Percentiles rank a stretch among this genome's conserved stretches.
Evolutionary conservation across 2,329 filamentous ascomycete species (phyloP).

Genomic region (Fusarium coffeatum): DNA sequence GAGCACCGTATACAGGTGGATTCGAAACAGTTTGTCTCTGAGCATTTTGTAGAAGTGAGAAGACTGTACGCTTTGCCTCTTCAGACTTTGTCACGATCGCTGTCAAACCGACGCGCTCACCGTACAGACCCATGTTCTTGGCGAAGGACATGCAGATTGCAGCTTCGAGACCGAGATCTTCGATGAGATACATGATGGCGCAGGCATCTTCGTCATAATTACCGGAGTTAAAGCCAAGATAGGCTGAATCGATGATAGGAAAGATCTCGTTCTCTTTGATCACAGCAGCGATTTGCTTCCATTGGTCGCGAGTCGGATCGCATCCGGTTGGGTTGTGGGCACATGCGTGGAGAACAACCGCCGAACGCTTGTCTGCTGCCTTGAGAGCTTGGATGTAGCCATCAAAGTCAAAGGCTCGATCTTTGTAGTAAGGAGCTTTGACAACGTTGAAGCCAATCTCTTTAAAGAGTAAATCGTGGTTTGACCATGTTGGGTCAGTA

Average conservation of each 20-base stretch:
- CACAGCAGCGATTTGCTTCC: conserved; percentile 39
- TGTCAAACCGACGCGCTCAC: conserved; percentile 51
- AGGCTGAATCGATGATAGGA: conserved; percentile 40
- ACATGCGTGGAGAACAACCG: conserved; percentile 55
- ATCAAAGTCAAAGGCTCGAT: conserved; percentile 50
- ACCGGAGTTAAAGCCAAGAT: conserved; percentile 42
- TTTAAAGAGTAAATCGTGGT: conserved; percentile 53
- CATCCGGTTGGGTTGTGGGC: conserved; percentile 58
- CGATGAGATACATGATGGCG: conserved; percentile 40
- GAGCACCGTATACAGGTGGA: conserved; percentile 52
- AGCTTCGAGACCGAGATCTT: conserved; percentile 58
- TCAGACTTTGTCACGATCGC: conserved; percentile 43
- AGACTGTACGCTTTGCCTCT: conserved; percentile 31
- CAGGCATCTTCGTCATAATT: conserved; percentile 43
- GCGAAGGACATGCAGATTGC: conserved; percentile 70
- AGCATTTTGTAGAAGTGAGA: conserved; percentile 49
- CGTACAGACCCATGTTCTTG: conserved; percentile 66
- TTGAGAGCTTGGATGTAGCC: conserved; percentile 45
- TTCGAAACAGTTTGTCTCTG: conserved; percentile 52
- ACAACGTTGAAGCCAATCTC: conserved; percentile 50
- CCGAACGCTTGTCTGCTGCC: conserved; percentile 39
- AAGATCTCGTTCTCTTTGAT: conserved; percentile 33
- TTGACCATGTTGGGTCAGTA: conserved; percentile 56
- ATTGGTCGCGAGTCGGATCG: conserved; percentile 48
- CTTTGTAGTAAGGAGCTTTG: conserved; percentile 53